A percentile compares a stretch with the other conserved stretches of the same genome.
Evolutionary conservation across 129 eudicot genomes (phyloP).

Genomic region (Scalesia atractyloides): DNA sequence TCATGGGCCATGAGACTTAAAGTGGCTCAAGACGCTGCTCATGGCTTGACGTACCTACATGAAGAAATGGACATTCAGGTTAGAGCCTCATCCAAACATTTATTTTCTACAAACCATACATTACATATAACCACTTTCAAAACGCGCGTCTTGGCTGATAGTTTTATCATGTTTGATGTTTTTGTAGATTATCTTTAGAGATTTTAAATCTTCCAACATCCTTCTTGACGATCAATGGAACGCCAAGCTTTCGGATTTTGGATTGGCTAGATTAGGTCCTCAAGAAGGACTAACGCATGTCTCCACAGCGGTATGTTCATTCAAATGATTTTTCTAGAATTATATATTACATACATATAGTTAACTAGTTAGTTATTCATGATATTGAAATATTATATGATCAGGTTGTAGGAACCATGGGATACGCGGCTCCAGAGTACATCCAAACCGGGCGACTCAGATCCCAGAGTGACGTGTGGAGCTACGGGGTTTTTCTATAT

Average conservation of each 20-base stretch:
- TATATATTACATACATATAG: background rate
- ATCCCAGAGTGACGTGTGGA: constrained; percentile 80
- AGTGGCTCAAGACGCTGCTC: constrained; percentile 93
- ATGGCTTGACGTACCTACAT: constrained; percentile 84
- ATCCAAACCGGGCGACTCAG: constrained; percentile 79
- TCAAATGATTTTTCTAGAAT: background rate
- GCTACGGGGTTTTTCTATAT: constrained; percentile 83
- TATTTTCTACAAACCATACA: background rate
- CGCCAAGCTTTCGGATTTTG: constrained; percentile 94
- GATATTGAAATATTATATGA: background rate
- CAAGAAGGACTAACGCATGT: constrained; percentile 88
- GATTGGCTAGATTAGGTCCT: constrained; percentile 96
- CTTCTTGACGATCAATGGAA: constrained; percentile 93
- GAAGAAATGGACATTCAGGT: constrained; percentile 98
- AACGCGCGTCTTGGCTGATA: background rate
- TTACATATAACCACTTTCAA: background rate
- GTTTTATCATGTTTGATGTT: background rate
- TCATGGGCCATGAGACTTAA: constrained; percentile 88
- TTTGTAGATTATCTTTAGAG: constrained; percentile 83
- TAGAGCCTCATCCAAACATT: background rate
- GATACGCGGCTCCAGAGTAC: constrained; percentile 92
- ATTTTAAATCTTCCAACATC: constrained; percentile 92
- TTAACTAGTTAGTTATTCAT: background rate
- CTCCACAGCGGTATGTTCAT: constrained; percentile 80
- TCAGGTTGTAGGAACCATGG: constrained; percentile 89